A percentile compares a stretch with the other conserved stretches of the same genome.
Conservation (phyloP, 2,329 filamentous ascomycete genomes). For the Ceratocystis variospora region DNA sequence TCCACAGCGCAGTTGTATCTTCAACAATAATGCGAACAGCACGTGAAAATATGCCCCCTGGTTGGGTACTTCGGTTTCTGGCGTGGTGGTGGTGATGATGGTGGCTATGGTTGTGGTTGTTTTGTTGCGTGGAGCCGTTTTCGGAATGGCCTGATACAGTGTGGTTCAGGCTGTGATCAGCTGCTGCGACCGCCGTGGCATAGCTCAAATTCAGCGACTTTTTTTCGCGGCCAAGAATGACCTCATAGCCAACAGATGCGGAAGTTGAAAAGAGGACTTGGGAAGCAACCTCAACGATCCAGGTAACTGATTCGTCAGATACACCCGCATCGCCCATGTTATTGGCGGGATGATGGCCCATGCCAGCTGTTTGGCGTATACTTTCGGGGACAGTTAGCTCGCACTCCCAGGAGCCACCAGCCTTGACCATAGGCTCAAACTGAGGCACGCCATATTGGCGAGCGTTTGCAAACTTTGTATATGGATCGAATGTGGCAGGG, state of each 20-base stretch:
- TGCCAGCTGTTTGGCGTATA: slow-evolving; percentile 51
- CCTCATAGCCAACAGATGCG: slow-evolving; percentile 75
- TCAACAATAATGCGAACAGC: slow-evolving; percentile 68
- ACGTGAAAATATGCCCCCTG: slow-evolving; percentile 67
- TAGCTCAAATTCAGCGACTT: slow-evolving; percentile 59
- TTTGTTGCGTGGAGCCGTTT: not conserved
- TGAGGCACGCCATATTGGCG: slow-evolving; percentile 65
- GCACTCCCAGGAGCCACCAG: slow-evolving; percentile 74
- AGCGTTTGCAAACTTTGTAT: slow-evolving; percentile 58
- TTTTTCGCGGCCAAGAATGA: slow-evolving; percentile 73
- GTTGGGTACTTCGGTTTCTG: not conserved
- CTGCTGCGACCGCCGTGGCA: slow-evolving; percentile 32
- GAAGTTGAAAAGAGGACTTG: slow-evolving; percentile 89
- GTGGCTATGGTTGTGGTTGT: slow-evolving; percentile 45
- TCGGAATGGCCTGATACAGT: slow-evolving; percentile 6
- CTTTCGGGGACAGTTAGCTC: slow-evolving; percentile 66
- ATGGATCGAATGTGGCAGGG: slow-evolving; percentile 69
- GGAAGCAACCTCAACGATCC: slow-evolving; percentile 82
- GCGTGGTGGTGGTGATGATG: slow-evolving; percentile 39
- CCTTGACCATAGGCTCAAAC: slow-evolving; percentile 93
- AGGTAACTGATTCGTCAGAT: slow-evolving; percentile 50
- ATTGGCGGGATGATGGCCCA: slow-evolving; percentile 23
- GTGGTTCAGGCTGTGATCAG: slow-evolving; percentile 15
- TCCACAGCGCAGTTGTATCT: slow-evolving; percentile 83
- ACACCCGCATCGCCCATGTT: slow-evolving; percentile 32